A percentile compares a stretch with the other conserved stretches of the same genome.
phyloP scores from a whole-genome alignment of 495 filamentous ascomycete species.

The Friedmanniomyces simplex region DNA sequence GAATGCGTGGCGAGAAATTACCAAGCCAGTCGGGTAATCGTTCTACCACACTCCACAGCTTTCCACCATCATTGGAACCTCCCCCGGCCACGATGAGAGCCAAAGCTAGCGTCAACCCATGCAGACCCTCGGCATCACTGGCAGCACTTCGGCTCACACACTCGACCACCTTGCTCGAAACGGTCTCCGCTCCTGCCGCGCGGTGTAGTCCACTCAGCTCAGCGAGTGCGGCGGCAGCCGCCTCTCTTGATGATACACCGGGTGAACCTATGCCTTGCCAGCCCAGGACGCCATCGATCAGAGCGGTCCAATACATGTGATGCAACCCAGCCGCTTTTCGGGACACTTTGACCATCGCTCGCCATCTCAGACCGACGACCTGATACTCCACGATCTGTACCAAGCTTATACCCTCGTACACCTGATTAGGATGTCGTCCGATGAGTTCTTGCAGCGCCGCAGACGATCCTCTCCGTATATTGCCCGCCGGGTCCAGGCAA shows the following conservation, averaged over 20 bases:
- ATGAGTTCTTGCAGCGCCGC: slow-evolving; percentile 91
- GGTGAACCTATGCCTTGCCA: slow-evolving; percentile 79
- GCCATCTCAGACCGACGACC: slow-evolving; percentile 72
- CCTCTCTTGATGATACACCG: slow-evolving; percentile 60
- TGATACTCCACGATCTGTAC: slow-evolving; percentile 91
- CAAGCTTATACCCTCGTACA: slow-evolving; percentile 67
- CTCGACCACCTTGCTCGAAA: neutral
- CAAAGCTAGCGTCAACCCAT: slow-evolving; percentile 26
- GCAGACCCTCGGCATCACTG: slow-evolving; percentile 28
- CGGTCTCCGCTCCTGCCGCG: neutral
- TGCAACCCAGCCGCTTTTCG: slow-evolving; percentile 53
- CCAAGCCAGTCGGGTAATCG: neutral
- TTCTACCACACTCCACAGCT: neutral
- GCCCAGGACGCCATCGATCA: slow-evolving; percentile 60
- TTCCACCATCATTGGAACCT: neutral
- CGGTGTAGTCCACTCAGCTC: slow-evolving; percentile 53
- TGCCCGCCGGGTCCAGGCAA: slow-evolving; percentile 80
- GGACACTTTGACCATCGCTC: slow-evolving; percentile 69
- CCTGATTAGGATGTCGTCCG: slow-evolving; percentile 77
- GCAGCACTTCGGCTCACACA: neutral
- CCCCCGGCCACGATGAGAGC: slow-evolving; percentile 12
- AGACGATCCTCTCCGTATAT: slow-evolving; percentile 82
- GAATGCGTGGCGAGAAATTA: slow-evolving; percentile 5
- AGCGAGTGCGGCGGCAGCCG: slow-evolving; percentile 43
- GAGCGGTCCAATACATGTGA: slow-evolving; percentile 55